A percentile compares a stretch with the other conserved stretches of the same genome.
These are phyloP conservation scores for Inonotus hispidus DNA, from an alignment of 1,284 basidiomycete genomes.

Conservation along the genomic window DNA sequence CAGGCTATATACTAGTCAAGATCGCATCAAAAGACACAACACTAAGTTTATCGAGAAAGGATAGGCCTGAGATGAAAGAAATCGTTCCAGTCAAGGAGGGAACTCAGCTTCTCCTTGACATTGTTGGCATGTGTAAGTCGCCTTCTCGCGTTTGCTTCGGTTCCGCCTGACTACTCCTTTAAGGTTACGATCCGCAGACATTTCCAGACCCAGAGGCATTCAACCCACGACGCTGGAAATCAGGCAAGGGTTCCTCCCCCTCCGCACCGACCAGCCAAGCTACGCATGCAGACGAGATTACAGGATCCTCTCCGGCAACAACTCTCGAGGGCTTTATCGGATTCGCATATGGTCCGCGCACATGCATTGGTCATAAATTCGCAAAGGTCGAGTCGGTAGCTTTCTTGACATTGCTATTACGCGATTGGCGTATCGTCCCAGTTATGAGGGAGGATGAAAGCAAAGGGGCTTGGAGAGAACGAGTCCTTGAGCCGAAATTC, in stretches of 20 bases:
- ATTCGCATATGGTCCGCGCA: slow-evolving; percentile 22
- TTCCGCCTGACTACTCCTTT: neutral
- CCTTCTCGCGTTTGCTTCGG: neutral
- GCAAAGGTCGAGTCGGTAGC: slow-evolving; percentile 18
- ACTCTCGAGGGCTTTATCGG: slow-evolving; percentile 18
- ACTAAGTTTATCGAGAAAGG: neutral
- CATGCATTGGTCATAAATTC: slow-evolving; percentile 22
- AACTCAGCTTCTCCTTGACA: slow-evolving; percentile 1
- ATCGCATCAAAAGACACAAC: slow-evolving; percentile 6
- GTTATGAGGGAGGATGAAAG: slow-evolving; percentile 14
- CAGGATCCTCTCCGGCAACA: slow-evolving; percentile 3
- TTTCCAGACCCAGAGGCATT: slow-evolving; percentile 21
- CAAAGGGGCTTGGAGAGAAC: slow-evolving; percentile 13
- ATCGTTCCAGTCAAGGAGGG: slow-evolving; percentile 8
- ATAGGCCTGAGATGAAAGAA: slow-evolving; percentile 4
- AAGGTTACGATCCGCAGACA: slow-evolving; percentile 18
- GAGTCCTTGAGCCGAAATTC: slow-evolving; percentile 4
- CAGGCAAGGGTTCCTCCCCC: neutral
- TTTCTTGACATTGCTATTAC: slow-evolving; percentile 15
- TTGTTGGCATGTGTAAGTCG: slow-evolving; percentile 9
- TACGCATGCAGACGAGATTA: neutral
- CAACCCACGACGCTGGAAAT: slow-evolving; percentile 18
- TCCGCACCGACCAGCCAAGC: neutral
- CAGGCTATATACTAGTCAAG: slow-evolving; percentile 7
- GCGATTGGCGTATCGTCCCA: slow-evolving; percentile 18